Evolutionary conservation across 2,329 filamentous ascomycete genomes (phyloP).

Genomic region (Diaporthe citri): DNA sequence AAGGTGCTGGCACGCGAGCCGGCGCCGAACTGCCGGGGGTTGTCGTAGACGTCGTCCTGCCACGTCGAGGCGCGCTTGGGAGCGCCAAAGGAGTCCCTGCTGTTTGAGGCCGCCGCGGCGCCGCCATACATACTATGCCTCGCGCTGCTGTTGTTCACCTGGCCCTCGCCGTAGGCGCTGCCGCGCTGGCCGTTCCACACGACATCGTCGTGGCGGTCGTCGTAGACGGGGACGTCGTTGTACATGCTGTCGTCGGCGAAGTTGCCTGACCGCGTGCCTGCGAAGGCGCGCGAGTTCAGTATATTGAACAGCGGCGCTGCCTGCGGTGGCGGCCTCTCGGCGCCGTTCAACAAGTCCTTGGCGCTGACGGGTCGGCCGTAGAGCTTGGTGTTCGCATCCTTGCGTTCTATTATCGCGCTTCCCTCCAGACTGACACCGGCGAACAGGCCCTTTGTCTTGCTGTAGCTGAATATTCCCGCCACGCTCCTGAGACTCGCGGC

Average conservation of each 20-base stretch:
- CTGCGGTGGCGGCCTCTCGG: conserved; percentile 81
- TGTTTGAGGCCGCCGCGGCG: conserved; percentile 43
- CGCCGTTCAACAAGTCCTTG: conserved; percentile 82
- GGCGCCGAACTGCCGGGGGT: conserved; percentile 57
- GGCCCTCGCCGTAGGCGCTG: conserved; percentile 77
- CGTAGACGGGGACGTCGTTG: conserved; percentile 93
- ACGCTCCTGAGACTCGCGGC: conserved; percentile 91
- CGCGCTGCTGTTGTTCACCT: conserved; percentile 52
- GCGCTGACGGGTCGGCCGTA: conserved; percentile 89
- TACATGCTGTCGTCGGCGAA: conserved; percentile 78
- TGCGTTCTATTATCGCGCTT: conserved; percentile 90
- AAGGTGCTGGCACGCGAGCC: conserved; percentile 66
- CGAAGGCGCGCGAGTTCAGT: conserved; percentile 87
- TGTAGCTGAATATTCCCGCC: conserved; percentile 95
- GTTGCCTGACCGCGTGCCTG: conserved; percentile 66
- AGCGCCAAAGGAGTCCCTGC: conserved; percentile 65
- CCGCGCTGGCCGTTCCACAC: conserved; percentile 85
- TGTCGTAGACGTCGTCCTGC: conserved; percentile 82
- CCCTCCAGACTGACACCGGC: conserved; percentile 96
- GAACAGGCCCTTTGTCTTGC: conserved; percentile 97
- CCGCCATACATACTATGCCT: conserved; percentile 48
- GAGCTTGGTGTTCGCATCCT: conserved; percentile 96
- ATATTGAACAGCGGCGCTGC: conserved; percentile 88
- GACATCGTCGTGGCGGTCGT: conserved; percentile 83
- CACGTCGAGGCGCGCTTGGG: conserved; percentile 77